phyloP scores from a whole-genome alignment of 1,139 yeast genomes.

The Yamadazyma trypodendri region DNA sequence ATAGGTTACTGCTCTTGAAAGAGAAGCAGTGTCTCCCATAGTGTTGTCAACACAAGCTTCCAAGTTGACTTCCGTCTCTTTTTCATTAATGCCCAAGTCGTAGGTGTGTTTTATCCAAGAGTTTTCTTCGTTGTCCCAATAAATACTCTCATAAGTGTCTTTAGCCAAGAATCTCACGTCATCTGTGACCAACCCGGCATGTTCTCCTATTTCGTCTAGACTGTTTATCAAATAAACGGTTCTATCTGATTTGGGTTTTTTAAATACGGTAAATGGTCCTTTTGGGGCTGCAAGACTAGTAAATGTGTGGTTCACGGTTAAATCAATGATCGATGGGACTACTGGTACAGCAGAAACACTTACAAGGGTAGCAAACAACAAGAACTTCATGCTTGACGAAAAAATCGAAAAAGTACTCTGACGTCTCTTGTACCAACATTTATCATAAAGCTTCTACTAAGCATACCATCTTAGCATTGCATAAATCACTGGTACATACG shows the following conservation, averaged over 20 bases:
- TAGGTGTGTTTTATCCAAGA: constrained; percentile 15
- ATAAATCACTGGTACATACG: too few relatives aligned
- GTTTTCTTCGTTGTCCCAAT: constrained; percentile 15
- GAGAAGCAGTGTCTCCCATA: constrained; percentile 6
- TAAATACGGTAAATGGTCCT: neutral
- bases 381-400: too few relatives aligned
- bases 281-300: neutral
- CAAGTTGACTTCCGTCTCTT: constrained; percentile 1
- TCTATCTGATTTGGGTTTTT: neutral
- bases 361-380: neutral
- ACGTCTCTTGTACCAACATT: too few relatives aligned
- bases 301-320: neutral
- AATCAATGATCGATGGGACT: neutral
- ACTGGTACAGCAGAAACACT: neutral
- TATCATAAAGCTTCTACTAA: too few relatives aligned
- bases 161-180: constrained; percentile 15
- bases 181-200: constrained; percentile 7
- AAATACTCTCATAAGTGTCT: constrained; percentile 14
- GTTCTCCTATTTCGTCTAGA: constrained; percentile 11
- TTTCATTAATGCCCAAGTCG: constrained; percentile 2
- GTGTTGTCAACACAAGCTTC: constrained; percentile 13
- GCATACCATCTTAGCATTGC: too few relatives aligned
- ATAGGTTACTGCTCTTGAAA: constrained; percentile 3
- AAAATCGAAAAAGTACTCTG: too few relatives aligned
- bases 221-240: constrained; percentile 10